phyloP scores from a whole-genome alignment of 73 alveolate genomes.

The Tetrahymena thermophila region DNA sequence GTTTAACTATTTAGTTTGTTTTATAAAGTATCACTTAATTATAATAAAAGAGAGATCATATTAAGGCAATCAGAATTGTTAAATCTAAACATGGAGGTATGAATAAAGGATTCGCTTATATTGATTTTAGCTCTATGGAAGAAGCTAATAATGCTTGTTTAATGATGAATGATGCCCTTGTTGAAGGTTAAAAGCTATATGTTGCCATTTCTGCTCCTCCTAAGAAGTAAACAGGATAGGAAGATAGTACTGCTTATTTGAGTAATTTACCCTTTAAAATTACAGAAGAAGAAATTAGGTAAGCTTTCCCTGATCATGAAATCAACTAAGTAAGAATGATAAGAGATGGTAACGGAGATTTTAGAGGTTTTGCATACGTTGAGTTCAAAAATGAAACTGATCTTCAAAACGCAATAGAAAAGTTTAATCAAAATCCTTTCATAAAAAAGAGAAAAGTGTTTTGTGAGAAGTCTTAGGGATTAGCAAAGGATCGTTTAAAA shows the following conservation, averaged over 20 bases:
- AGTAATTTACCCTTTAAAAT: slow-evolving; percentile 9
- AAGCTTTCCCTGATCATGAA: neutral
- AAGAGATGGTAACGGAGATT: slow-evolving; percentile 21
- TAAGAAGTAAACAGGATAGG: slow-evolving; percentile 11
- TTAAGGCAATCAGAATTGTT: slow-evolving; percentile 29
- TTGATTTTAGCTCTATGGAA: slow-evolving; percentile 26
- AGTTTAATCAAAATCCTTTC: neutral
- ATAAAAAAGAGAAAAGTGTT: slow-evolving; percentile 18
- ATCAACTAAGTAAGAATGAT: slow-evolving; percentile 22
- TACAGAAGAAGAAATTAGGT: neutral
- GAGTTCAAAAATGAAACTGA: slow-evolving; percentile 11
- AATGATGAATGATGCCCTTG: neutral
- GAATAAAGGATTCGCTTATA: slow-evolving; percentile 32
- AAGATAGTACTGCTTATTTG: slow-evolving; percentile 22
- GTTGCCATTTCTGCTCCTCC: slow-evolving; percentile 42
- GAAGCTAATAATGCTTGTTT: slow-evolving; percentile 23
- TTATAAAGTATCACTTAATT: neutral
- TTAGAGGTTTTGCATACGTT: slow-evolving; percentile 38
- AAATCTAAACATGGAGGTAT: slow-evolving; percentile 9
- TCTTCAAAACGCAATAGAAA: neutral
- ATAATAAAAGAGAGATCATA: neutral
- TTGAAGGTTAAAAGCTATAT: slow-evolving; percentile 10
- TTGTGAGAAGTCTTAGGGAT: slow-evolving; percentile 4
- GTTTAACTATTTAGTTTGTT: neutral
- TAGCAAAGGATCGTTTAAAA: slow-evolving; percentile 11